A percentile compares a stretch with the other conserved stretches of the same genome.
These are phyloP conservation scores for Parmelia sp. DNA, from an alignment of 495 filamentous ascomycete genomes.

Conservation along the genomic window DNA sequence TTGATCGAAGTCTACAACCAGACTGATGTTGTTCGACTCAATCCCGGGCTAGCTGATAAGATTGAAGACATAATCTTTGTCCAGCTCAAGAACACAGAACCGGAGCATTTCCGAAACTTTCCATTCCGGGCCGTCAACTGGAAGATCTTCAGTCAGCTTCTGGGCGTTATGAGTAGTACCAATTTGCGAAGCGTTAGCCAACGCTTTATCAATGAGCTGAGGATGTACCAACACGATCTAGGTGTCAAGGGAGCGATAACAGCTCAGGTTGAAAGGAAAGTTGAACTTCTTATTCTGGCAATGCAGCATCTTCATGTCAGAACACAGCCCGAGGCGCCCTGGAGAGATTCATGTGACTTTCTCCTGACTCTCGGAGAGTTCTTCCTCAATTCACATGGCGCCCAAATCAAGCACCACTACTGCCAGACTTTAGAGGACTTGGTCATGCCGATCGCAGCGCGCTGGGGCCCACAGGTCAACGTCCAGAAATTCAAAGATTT, in stretches of 20 bases:
- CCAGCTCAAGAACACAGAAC: slow-evolving; percentile 81
- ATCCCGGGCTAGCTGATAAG: slow-evolving; percentile 79
- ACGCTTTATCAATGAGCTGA: slow-evolving; percentile 74
- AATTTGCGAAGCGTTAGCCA: slow-evolving; percentile 79
- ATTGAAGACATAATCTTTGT: slow-evolving; percentile 92
- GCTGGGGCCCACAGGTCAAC: slow-evolving; percentile 63
- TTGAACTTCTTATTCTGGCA: slow-evolving; percentile 77
- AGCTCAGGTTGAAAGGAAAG: slow-evolving; percentile 65
- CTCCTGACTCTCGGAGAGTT: slow-evolving; percentile 72
- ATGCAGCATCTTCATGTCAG: slow-evolving; percentile 84
- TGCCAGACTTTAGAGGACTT: slow-evolving; percentile 84
- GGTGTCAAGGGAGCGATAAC: slow-evolving; percentile 51
- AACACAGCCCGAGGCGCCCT: slow-evolving; percentile 60
- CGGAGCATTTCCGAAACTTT: slow-evolving; percentile 63
- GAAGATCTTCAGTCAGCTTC: slow-evolving; percentile 82
- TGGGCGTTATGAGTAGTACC: slow-evolving; percentile 90
- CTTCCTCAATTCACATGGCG: slow-evolving; percentile 78
- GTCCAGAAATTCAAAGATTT: slow-evolving; percentile 81
- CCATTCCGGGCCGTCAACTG: slow-evolving; percentile 86
- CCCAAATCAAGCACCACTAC: slow-evolving; percentile 84
- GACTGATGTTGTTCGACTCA: slow-evolving; percentile 73
- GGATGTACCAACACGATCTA: slow-evolving; percentile 65
- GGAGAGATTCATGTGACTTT: slow-evolving; percentile 84
- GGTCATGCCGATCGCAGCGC: slow-evolving; percentile 79
- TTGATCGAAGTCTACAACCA: slow-evolving; percentile 90